phyloP scores from a whole-genome alignment of 495 filamentous ascomycete genomes.

The Amphirosellinia nigrospora region DNA sequence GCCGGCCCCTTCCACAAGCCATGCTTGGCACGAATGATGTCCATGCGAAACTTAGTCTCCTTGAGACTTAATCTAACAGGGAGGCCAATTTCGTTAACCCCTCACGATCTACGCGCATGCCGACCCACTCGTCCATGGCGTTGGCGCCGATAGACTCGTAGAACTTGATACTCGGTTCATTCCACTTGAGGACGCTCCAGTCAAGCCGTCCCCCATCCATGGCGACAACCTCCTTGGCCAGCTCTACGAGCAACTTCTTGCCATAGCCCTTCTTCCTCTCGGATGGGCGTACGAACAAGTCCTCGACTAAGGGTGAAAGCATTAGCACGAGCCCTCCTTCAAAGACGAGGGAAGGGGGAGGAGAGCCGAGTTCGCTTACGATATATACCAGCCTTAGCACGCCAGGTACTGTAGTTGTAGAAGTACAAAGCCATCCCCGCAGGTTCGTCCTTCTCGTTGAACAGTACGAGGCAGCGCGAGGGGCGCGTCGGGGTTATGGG shows the following conservation, averaged over 20 bases:
- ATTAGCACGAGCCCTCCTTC: background rate
- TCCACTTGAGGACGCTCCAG: conserved; percentile 94
- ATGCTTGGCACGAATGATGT: background rate
- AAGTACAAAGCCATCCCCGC: conserved; percentile 67
- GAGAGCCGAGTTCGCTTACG: conserved; percentile 31
- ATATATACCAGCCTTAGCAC: conserved; percentile 83
- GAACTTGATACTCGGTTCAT: conserved; percentile 86
- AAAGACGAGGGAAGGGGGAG: background rate
- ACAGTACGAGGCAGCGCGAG: conserved; percentile 55
- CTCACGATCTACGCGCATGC: conserved; percentile 85
- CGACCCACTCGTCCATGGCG: conserved; percentile 84
- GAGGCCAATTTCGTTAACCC: conserved; percentile 67
- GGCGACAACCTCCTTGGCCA: conserved; percentile 77
- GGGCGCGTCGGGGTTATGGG: conserved; percentile 48
- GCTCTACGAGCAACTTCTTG: conserved; percentile 70
- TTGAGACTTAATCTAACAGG: conserved; percentile 43
- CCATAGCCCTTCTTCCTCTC: conserved; percentile 82
- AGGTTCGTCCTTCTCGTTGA: conserved; percentile 44
- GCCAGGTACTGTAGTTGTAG: conserved; percentile 79
- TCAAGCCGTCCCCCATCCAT: conserved; percentile 80
- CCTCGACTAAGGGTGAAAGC: conserved; percentile 62
- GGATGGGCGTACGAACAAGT: conserved; percentile 78
- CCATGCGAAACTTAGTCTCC: background rate
- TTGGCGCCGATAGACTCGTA: conserved; percentile 85
- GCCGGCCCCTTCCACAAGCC: background rate